phyloP scores from a whole-genome alignment of 2,329 filamentous ascomycete genomes.

The Neofusicoccum laricinum region DNA sequence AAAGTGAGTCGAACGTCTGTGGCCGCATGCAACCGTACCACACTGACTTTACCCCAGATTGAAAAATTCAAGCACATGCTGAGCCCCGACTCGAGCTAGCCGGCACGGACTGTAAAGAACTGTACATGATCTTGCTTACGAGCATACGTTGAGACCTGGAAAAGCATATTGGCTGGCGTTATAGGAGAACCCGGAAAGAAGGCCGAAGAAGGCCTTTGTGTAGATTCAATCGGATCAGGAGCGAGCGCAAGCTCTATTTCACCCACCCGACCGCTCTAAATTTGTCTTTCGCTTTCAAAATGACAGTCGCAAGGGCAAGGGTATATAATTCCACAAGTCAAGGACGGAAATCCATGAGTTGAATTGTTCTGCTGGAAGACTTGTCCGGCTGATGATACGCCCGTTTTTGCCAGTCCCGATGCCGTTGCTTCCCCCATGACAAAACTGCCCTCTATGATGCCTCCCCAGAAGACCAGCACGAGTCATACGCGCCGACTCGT shows the following conservation, averaged over 20 bases:
- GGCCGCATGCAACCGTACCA: not conserved
- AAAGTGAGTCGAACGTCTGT: constrained; percentile 61
- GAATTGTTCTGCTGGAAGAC: not conserved
- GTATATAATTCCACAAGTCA: not conserved
- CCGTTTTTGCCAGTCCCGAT: not conserved
- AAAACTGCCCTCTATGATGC: not conserved
- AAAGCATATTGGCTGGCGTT: constrained; percentile 2
- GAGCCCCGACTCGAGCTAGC: constrained; percentile 21
- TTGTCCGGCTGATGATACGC: constrained; percentile 9
- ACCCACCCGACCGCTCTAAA: not conserved
- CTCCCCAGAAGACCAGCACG: constrained; percentile 6
- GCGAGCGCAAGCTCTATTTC: not conserved
- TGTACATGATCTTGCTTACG: constrained; percentile 1
- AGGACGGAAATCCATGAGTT: not conserved
- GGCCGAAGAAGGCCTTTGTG: not conserved
- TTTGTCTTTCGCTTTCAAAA: not conserved
- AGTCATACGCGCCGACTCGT: not conserved
- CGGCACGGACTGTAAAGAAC: not conserved
- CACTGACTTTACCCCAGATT: constrained; percentile 35
- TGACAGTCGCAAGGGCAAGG: not conserved
- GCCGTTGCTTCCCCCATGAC: not conserved
- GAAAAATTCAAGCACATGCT: constrained; percentile 55
- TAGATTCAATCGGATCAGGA: not conserved
- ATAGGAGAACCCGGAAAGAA: not conserved
- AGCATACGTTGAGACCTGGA: not conserved